Base-by-base conservation (phyloP, 257 asterid genomes). In the Echium plantagineum region DNA sequence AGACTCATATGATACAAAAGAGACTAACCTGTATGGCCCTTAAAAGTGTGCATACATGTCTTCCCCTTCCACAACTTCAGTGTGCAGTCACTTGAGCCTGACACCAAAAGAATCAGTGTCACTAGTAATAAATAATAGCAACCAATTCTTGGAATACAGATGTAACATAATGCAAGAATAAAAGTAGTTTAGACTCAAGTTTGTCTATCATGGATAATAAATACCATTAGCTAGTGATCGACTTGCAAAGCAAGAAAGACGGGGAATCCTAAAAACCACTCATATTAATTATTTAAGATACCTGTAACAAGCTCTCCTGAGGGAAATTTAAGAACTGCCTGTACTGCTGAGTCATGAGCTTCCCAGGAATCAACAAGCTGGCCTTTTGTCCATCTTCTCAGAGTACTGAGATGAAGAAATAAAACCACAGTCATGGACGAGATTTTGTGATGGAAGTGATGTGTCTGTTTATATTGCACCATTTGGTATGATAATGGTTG, bases 291-390 rank as follows among this genome's bases (percentile, higher is more conserved):
- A 60, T 59, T 61, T n/a, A 15, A 35, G 57, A 48, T 63, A 82
- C 98, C 97, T 71, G 99, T 89, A 46, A 81, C 90, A 74, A 93
- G 81, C 77, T 84, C 96, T 47, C 99, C 96, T 15, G 97, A 84
- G 61, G 99, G 94, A 70, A 89, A 74, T 77, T 72, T 89, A 61
- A 83, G 67, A 75, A 89, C 68, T 63, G 97, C 80, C 78, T 93
- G 99, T 74, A 86, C 73, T 38, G 99, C 82, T 61, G 83, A 69
- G 67, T 78, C 79, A 71, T 93, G 97, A 67, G 95, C 96, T 78
- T 93, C 99, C 96, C 78, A 75, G 21, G 67, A 80, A 69, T 84
- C 97, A 69, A 84, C 79, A 67, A 75, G 82, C 63, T 86, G 83
- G 66, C 86, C 97, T 62, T 73, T 89, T 73, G 81, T 89, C 99